Base-by-base conservation (phyloP, 1,284 basidiomycete species). In the Mycosarcoma maydis region DNA sequence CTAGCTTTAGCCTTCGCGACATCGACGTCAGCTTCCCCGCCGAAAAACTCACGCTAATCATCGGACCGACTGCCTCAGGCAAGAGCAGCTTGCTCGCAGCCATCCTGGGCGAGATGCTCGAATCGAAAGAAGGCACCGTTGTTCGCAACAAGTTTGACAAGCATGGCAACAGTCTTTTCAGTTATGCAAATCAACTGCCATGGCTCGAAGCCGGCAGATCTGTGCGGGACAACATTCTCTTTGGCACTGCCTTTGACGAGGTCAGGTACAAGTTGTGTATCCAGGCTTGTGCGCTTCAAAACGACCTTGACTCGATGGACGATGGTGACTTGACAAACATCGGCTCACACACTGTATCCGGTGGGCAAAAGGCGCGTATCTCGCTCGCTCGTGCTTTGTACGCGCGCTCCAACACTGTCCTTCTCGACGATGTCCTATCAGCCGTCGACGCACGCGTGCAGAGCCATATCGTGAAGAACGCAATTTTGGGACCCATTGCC, bases 401-500 rank as follows among this genome's bases (percentile, higher is more conserved):
- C 48, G 69, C 73, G 6, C 73, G 55, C 16, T 59, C 76, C 0
- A 40, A 61, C 19, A 76, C 75, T 5, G 67, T 81, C 6, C 60
- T 81, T 6, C 54, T 81, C 6, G 80, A 80, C 49, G 80, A 81
- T 30, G 70, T 80, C 16, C 65, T 80, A 8, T 72, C 77, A 0
- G 77, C 78, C 2, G 88, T 92, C 2, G 90, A 92, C 75, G 87
- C 88, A 2, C 59, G 67, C 24, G 75, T 76, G 27, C 89, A 86
- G 56, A 88, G 90, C 37, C 85, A 86, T 37, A 39, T 80, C 16
- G 53, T 72, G 13, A 33, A 56, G 34, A 53, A 68, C 17, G 56
- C 73, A 11, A 32, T 80, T 16, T 32, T 48, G n/a, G 78, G 78
- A 1, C 48, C 60, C 1, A 52, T 80, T 3, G 56, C 72, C 0